These are phyloP conservation scores for Starmerella khaoyaiensis DNA, from an alignment of 805 yeast genomes.

Conservation along the genomic window DNA sequence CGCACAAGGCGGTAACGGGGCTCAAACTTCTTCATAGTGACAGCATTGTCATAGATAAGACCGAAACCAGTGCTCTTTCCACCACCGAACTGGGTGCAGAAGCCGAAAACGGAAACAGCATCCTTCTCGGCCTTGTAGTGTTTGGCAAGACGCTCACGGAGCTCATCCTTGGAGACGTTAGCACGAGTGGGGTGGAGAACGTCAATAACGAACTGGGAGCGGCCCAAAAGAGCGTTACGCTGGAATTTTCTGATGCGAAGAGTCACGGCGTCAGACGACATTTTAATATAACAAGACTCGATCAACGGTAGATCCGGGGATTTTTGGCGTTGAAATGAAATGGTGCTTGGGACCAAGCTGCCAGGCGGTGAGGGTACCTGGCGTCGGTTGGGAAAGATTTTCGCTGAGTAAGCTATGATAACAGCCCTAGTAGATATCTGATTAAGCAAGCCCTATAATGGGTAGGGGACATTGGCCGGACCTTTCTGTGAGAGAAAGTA, in stretches of 20 bases:
- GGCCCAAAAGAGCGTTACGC: conserved; percentile 96
- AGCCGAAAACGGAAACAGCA: conserved; percentile 93
- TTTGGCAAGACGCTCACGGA: conserved; percentile 85
- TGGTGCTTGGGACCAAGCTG: not conserved
- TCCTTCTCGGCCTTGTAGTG: conserved; percentile 86
- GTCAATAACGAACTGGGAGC: conserved; percentile 99
- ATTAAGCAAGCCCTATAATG: too few relatives aligned
- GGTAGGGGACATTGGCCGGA: too few relatives aligned
- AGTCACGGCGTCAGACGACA: conserved; percentile 94
- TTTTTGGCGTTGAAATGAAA: conserved; percentile 10
- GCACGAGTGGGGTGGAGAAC: conserved; percentile 99
- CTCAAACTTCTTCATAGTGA: conserved; percentile 96
- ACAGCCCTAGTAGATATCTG: not conserved
- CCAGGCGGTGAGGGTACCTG: conserved; percentile 13
- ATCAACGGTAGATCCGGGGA: conserved; percentile 11
- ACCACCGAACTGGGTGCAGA: conserved; percentile 99
- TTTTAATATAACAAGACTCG: conserved; percentile 8
- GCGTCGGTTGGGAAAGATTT: conserved; percentile 14
- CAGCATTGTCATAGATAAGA: conserved; percentile 93
- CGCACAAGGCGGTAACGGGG: conserved; percentile 99
- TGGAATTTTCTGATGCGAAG: conserved; percentile 99
- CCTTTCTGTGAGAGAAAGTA: too few relatives aligned
- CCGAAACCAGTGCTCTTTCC: conserved; percentile 99
- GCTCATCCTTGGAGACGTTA: conserved; percentile 97
- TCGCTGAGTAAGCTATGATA: conserved; percentile 2